phyloP scores from a whole-genome alignment of 2,329 filamentous ascomycete genomes.

The Aspergillus versicolor region DNA sequence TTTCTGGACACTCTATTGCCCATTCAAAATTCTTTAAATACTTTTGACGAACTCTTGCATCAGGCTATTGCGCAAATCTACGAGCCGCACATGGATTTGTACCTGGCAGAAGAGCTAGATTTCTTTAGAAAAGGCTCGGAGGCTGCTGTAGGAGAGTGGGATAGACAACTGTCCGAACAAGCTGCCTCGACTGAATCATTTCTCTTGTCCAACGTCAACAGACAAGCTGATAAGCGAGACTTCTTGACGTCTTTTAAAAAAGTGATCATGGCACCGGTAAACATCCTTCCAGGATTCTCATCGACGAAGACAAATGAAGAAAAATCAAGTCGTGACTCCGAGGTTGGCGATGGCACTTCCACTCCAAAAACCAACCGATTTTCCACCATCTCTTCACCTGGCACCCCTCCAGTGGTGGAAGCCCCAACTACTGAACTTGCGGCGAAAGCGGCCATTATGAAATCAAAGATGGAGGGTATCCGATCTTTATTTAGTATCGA shows the following conservation, averaged over 20 bases:
- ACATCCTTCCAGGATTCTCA: conserved; percentile 72
- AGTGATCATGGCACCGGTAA: conserved; percentile 98
- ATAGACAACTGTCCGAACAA: conserved; percentile 86
- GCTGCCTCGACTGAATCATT: conserved; percentile 89
- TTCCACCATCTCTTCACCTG: conserved; percentile 37
- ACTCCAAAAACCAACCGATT: conserved; percentile 37
- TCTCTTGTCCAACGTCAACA: conserved; percentile 92
- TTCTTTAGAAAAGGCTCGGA: conserved; percentile 77
- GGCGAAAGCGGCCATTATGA: conserved; percentile 97
- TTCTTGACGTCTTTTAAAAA: conserved; percentile 97
- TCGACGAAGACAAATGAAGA: conserved; percentile 56
- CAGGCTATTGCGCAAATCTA: conserved; percentile 71
- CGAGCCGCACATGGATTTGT: conserved; percentile 90
- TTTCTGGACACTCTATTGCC: conserved; percentile 71
- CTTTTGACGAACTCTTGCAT: conserved; percentile 65
- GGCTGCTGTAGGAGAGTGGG: conserved; percentile 78
- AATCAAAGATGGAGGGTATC: conserved; percentile 89
- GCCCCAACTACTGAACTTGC: conserved; percentile 87
- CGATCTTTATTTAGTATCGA: conserved; percentile 95
- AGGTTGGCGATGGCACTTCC: conserved; percentile 17
- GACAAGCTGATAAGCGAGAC: conserved; percentile 93
- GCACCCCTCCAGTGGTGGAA: conserved; percentile 51
- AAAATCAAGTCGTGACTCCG: conserved; percentile 25
- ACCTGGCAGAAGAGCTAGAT: conserved; percentile 86
- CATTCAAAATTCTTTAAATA: conserved; percentile 58